Evolutionary conservation across 768 basidiomycete species (phyloP), one percentile per base, ranked within the genome.

Genomic region (Suillus fuscotomentosus): DNA sequence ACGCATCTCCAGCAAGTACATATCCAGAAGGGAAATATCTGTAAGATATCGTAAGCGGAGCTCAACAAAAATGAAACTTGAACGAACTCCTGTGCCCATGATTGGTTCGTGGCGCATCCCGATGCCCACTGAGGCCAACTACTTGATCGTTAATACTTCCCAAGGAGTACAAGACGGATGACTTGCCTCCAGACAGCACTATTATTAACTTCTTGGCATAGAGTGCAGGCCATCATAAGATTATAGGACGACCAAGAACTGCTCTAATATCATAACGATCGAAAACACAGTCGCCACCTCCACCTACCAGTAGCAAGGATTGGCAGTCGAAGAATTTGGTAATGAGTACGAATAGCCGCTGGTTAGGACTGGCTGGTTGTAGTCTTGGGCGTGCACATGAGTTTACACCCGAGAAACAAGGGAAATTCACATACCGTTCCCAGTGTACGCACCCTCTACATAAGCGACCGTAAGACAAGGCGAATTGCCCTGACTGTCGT

Each of bases 191-290:
- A 15, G 38, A 80, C 61, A 0, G 64, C 2, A 47, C 11, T 43
- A 15, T 57, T 42, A 3, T 70, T 67, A 10, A 53, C n/a, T 27
- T 75, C 76, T 70, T 87, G 86, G 61, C 86, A 87, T 24, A 77
- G 66, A 11, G 81, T 77, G 59, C 86, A 87, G 9, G 81, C 85
- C 68, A 80, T 80, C 64, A 85, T 71, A 17, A 86, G 73, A 61
- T 87, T 87, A 64, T 87, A 87, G 14, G 80, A 82, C 24, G 81
- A 78, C 85, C 84, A 86, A 1, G 86, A 86, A 55, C 86, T 87
- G 42, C 39, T 5, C 11, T 15, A 4, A 36, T 51, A 63, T 36
- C 38, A 42, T 20, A 7, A 11, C 5, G 42, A 36, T 34, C 31
- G 10, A 6, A 60, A 41, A 27, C 3, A 20, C 20, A 60, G 55